Evolutionary conservation across 2,329 filamentous ascomycete genomes (phyloP), one percentile per base, ranked within the genome.

Genomic region (Botrytis fabae): DNA sequence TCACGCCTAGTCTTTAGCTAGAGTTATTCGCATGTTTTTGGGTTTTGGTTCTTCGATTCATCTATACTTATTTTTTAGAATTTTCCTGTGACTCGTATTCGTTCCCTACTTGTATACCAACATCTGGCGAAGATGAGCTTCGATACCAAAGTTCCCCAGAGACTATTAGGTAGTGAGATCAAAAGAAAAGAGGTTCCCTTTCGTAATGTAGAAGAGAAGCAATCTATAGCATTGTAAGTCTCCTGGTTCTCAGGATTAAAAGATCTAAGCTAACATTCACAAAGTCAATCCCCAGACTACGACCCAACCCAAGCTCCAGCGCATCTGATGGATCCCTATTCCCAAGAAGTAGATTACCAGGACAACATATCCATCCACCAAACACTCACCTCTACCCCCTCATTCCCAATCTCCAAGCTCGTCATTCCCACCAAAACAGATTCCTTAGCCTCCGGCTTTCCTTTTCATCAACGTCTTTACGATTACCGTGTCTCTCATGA

Each of bases 371-470:
- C 32, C 14, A 54, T 51, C 57, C 51, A 16, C 9, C 57, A 57
- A 48, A 51, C 65, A 25, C 16, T 40, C 14, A 28, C 25, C 8
- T 44, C 64, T 9, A 61, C 65, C 18, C 48, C 57, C 32, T 57
- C 71, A 12, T 69, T 70, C 22, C 65, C 66, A 12, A 32, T 20
- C 46, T 28, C 69, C 16, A 64, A 57, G 60, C 75, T 78, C 61
- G 44, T 66, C 3, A 78, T 79, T 42, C 62, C 74, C 6, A 79
- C 78, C 20, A 77, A 72, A 59, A 76, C 57, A 20, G 73, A 76
- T 48, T 73, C 75, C 4, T 73, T 79, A 38, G 76, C 77, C 9
- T 79, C 78, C 8, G 78, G 78, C 20, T 79, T 79, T 63, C 75
- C 76, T 2, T 79, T 76, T 59, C 71, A 76, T 60, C 73, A 73